A percentile compares a stretch with the other conserved stretches of the same genome.
Evolutionary conservation across 768 basidiomycete genomes (phyloP).

Genomic region (Psilocybe tampanensis): DNA sequence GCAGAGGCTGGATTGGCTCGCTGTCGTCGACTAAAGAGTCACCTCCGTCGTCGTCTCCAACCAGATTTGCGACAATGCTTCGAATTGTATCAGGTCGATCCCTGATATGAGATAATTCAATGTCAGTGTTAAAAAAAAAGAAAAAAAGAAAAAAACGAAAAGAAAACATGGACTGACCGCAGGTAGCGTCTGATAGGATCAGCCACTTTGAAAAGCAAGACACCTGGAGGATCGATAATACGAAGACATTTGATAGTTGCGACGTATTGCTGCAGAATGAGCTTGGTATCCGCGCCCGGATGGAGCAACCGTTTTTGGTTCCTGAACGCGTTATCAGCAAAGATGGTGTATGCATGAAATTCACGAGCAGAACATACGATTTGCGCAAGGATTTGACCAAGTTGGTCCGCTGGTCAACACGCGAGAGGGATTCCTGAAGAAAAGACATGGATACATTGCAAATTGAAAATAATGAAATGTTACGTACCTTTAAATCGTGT

Average conservation of each 20-base stretch:
- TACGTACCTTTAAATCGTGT: constrained; percentile 75
- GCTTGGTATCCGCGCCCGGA: constrained; percentile 93
- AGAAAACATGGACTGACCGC: constrained; percentile 62
- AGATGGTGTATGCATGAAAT: constrained; percentile 1
- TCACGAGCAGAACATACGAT: constrained; percentile 54
- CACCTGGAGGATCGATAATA: constrained; percentile 90
- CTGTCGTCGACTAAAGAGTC: constrained; percentile 86
- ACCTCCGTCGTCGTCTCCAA: constrained; percentile 80
- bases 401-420: constrained; percentile 77
- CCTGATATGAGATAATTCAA: constrained; percentile 36
- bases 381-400: constrained; percentile 79
- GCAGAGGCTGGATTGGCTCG: constrained; percentile 76
- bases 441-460: background rate
- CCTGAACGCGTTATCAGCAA: background rate
- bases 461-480: background rate
- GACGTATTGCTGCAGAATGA: constrained; percentile 89
- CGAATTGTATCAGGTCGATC: constrained; percentile 92
- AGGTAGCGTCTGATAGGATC: constrained; percentile 91
- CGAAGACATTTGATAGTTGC: constrained; percentile 89
- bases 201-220: constrained; percentile 90
- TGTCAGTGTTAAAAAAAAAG: too few species aligned
- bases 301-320: constrained; percentile 82
- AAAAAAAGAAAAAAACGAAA: too few species aligned
- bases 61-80: constrained; percentile 88
- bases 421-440: constrained; percentile 71